A percentile compares a stretch with the other conserved stretches of the same genome.
These are phyloP conservation scores for Chrysoporthe puriensis DNA, from an alignment of 2,329 filamentous ascomycete genomes.

Conservation along the genomic window DNA sequence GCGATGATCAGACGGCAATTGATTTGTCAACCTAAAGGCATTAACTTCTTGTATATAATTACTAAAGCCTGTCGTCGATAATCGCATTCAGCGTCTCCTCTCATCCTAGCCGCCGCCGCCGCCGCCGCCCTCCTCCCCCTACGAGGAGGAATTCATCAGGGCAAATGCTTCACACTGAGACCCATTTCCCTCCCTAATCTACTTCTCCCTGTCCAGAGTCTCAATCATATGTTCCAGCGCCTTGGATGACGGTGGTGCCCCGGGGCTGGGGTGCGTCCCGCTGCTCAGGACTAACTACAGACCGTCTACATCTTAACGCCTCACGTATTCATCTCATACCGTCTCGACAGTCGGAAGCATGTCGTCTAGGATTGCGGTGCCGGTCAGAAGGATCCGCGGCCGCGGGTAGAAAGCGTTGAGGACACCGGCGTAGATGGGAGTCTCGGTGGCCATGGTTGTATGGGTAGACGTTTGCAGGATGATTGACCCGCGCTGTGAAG, in stretches of 20 bases:
- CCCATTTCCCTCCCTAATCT: too few relatives aligned
- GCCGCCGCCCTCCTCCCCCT: too few relatives aligned
- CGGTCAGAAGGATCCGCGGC: slow-evolving; percentile 14
- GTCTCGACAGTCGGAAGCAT: slow-evolving; percentile 12
- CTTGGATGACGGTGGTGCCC: slow-evolving; percentile 2
- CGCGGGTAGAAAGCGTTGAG: slow-evolving; percentile 20
- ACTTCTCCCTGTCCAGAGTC: slow-evolving; percentile 3
- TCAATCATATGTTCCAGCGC: slow-evolving; percentile 11
- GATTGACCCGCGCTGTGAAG: too few relatives aligned
- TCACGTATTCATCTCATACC: slow-evolving; percentile 13
- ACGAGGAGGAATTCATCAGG: too few relatives aligned
- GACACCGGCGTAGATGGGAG: slow-evolving; percentile 8
- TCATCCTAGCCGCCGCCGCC: too few relatives aligned
- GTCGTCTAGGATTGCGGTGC: slow-evolving; percentile 18
- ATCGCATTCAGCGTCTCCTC: too few relatives aligned
- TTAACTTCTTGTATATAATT: too few relatives aligned
- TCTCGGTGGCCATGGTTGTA: background rate
- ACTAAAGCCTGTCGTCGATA: too few relatives aligned
- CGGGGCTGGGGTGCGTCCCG: slow-evolving; percentile 9
- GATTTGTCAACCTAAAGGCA: too few relatives aligned
- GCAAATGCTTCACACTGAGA: too few relatives aligned
- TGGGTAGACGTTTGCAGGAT: background rate
- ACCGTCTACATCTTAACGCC: slow-evolving; percentile 9
- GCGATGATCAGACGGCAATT: too few relatives aligned
- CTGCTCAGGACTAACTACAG: slow-evolving; percentile 19